Percentiles rank a stretch among this genome's conserved stretches.
phyloP scores from a whole-genome alignment of 306 rosid species.

The Prunus armeniaca region DNA sequence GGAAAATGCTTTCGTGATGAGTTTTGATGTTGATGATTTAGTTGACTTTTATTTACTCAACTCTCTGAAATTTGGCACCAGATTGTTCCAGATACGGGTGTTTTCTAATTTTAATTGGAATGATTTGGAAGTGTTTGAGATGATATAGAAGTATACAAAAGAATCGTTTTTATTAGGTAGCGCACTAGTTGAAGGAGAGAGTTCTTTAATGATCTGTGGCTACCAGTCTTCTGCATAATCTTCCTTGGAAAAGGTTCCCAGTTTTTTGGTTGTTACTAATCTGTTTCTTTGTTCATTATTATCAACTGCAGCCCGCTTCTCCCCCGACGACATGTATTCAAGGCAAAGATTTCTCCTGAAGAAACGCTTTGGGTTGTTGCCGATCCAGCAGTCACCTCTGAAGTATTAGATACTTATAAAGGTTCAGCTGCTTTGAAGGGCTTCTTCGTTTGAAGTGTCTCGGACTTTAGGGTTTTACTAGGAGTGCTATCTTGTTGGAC shows the following conservation, averaged over 20 bases:
- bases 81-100: background rate
- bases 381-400: conserved; percentile 74
- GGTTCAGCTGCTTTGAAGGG: background rate
- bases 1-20: background rate
- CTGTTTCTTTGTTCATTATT: conserved; percentile 10
- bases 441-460: background rate
- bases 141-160: background rate
- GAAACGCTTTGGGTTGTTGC: conserved; percentile 89
- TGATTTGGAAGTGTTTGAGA: background rate
- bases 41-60: background rate
- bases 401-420: conserved; percentile 46
- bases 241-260: background rate
- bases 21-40: background rate
- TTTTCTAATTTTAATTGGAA: background rate
- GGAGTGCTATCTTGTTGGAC: background rate
- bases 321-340: conserved; percentile 83
- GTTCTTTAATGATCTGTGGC: background rate
- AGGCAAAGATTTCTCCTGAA: conserved; percentile 79
- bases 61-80: too few relatives aligned
- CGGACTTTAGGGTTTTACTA: background rate
- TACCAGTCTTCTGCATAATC: background rate
- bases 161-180: background rate
- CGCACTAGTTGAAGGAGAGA: background rate
- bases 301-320: conserved; percentile 82
- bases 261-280: background rate